These are phyloP conservation scores for Ligustrum vulgare DNA, from an alignment of 257 asterid genomes.

Conservation along the genomic window DNA sequence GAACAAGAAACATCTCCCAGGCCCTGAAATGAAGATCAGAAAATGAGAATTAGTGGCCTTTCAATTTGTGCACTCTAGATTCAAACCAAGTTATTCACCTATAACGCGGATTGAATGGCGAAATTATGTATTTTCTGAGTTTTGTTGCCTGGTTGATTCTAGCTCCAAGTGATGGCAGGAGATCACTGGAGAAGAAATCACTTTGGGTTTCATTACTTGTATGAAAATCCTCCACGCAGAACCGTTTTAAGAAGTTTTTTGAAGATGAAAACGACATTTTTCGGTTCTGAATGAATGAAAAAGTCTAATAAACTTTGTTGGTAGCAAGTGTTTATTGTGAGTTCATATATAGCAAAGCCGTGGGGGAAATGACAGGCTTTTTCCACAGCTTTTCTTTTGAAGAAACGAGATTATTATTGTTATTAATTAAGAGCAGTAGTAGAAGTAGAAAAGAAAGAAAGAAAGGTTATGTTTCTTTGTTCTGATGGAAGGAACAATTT, in stretches of 20 bases:
- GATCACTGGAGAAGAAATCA: constrained; percentile 68
- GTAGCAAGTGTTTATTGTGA: constrained; percentile 20
- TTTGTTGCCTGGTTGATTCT: constrained; percentile 56
- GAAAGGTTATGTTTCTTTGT: background rate
- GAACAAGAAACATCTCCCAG: constrained; percentile 81
- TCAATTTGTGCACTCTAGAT: constrained; percentile 6
- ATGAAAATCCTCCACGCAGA: constrained; percentile 63
- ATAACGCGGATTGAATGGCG: constrained; percentile 68
- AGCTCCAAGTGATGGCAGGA: constrained; percentile 89
- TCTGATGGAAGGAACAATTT: background rate
- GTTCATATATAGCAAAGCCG: constrained; percentile 43
- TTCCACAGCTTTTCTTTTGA: constrained; percentile 27
- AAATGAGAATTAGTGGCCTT: constrained; percentile 13
- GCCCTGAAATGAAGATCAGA: constrained; percentile 51
- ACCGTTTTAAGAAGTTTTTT: constrained; percentile 55
- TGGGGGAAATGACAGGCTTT: constrained; percentile 30
- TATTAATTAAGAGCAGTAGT: no score
- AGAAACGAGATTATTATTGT: background rate
- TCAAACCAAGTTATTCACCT: constrained; percentile 40
- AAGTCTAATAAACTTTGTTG: constrained; percentile 14
- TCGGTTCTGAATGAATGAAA: constrained; percentile 7
- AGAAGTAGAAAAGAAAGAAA: no score
- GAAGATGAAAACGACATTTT: constrained; percentile 49
- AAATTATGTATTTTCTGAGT: constrained; percentile 51
- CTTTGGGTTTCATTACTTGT: constrained; percentile 33